Percentiles rank a stretch among this genome's conserved stretches.
Evolutionary conservation across 2,329 filamentous ascomycete genomes (phyloP).

Genomic region (Magnaporthiopsis incrustans): DNA sequence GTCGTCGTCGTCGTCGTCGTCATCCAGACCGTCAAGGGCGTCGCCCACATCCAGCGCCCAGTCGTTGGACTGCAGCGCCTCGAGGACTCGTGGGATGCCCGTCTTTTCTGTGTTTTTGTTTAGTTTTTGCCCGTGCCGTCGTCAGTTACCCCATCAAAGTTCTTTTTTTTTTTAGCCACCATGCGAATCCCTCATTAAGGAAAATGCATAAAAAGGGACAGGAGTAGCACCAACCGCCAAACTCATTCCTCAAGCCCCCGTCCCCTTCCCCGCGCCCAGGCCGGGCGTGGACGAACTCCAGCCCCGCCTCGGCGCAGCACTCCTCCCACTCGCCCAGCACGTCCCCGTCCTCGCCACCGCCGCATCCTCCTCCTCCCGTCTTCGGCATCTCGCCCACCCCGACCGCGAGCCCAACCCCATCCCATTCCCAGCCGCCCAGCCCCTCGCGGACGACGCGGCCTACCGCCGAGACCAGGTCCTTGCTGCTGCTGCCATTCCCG

Average conservation of each 20-base stretch:
- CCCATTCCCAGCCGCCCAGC: conserved; percentile 55
- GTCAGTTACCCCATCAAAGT: too few species aligned
- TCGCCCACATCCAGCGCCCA: conserved; percentile 32
- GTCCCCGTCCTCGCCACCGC: conserved; percentile 15
- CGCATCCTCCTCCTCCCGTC: neutral
- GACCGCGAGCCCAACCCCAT: conserved; percentile 53
- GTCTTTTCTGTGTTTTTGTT: conserved; percentile 13
- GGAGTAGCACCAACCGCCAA: conserved; percentile 40
- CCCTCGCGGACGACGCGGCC: conserved; percentile 48
- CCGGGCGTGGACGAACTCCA: conserved; percentile 53
- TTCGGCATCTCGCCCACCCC: conserved; percentile 37
- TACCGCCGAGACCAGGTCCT: conserved; percentile 41
- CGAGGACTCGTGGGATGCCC: conserved; percentile 43
- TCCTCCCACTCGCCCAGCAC: conserved; percentile 55
- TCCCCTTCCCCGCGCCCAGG: conserved; percentile 28
- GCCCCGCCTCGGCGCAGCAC: conserved; percentile 43
- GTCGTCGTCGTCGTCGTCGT: conserved; percentile 8
- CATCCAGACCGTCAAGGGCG: conserved; percentile 11
- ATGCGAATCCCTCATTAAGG: too few species aligned
- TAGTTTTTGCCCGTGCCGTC: too few species aligned
- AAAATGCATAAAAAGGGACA: neutral
- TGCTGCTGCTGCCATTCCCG: conserved; percentile 14
- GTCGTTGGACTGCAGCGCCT: conserved; percentile 59
- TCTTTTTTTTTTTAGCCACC: too few species aligned
- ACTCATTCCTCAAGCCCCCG: conserved; percentile 40